Percentiles rank a stretch among this genome's conserved stretches.
Conservation (phyloP, 441 rosid genomes). For the Euphorbia corollata region DNA sequence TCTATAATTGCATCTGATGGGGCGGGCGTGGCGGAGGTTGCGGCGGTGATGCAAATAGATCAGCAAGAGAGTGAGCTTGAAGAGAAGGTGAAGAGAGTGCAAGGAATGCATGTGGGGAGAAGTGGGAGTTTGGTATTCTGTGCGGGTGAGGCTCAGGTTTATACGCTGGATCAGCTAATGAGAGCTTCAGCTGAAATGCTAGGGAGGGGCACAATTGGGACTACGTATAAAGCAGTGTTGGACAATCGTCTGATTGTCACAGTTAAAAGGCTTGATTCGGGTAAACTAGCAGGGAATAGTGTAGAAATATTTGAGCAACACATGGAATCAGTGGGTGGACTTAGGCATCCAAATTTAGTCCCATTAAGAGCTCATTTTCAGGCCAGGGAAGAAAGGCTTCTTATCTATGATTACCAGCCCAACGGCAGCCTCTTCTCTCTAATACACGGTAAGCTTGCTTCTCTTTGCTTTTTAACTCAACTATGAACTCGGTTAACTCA, state of each 20-base stretch:
- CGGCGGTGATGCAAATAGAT: slow-evolving; percentile 52
- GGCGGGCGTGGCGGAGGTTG: slow-evolving; percentile 34
- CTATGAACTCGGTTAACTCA: slow-evolving; percentile 12
- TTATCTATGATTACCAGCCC: slow-evolving; percentile 70
- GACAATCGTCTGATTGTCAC: slow-evolving; percentile 57
- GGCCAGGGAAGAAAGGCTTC: slow-evolving; percentile 73
- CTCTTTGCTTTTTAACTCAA: not conserved
- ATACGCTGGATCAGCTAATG: slow-evolving; percentile 72
- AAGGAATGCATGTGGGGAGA: slow-evolving; percentile 42
- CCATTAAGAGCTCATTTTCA: slow-evolving; percentile 70
- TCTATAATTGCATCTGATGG: slow-evolving; percentile 21
- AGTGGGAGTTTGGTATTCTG: slow-evolving; percentile 63
- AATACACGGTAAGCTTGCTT: slow-evolving; percentile 55
- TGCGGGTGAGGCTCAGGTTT: slow-evolving; percentile 49
- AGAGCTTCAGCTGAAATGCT: too few species aligned
- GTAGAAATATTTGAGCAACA: slow-evolving; percentile 52
- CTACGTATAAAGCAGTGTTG: slow-evolving; percentile 72
- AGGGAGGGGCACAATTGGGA: slow-evolving; percentile 71
- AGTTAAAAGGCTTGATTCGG: slow-evolving; percentile 71
- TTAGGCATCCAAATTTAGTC: slow-evolving; percentile 71
- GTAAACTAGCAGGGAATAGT: slow-evolving; percentile 41
- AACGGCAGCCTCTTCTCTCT: slow-evolving; percentile 88
- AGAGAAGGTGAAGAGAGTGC: slow-evolving; percentile 56
- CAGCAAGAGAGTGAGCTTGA: slow-evolving; percentile 53
- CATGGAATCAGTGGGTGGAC: slow-evolving; percentile 63